Percentiles rank a stretch among this genome's conserved stretches.
Evolutionary conservation across 2,329 filamentous ascomycete species (phyloP).

Genomic region (Fusarium sacchari): DNA sequence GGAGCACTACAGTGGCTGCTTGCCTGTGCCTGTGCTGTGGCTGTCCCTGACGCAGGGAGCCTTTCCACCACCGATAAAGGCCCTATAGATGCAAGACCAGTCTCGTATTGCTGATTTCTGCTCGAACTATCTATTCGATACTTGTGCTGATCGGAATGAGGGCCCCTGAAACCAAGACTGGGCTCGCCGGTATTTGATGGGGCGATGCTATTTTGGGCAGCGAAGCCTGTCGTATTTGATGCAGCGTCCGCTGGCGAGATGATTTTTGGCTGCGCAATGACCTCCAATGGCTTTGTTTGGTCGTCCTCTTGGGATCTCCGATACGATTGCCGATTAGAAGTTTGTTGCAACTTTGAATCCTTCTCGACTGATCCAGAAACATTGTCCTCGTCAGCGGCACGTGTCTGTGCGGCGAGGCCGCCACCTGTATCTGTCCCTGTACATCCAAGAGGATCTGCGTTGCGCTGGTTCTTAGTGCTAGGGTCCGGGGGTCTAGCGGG

Average conservation of each 20-base stretch:
- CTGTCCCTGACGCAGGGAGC: slow-evolving; percentile 31
- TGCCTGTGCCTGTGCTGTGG: slow-evolving; percentile 28
- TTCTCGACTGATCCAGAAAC: slow-evolving; percentile 6
- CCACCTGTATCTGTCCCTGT: slow-evolving; percentile 21
- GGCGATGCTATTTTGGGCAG: slow-evolving; percentile 43
- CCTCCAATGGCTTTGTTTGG: not conserved
- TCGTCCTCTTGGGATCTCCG: not conserved
- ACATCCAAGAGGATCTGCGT: slow-evolving; percentile 28
- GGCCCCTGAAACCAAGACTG: slow-evolving; percentile 37
- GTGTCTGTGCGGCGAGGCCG: slow-evolving; percentile 29
- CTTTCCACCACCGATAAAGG: slow-evolving; percentile 18
- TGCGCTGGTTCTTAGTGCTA: slow-evolving; percentile 21
- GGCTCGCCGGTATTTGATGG: slow-evolving; percentile 33
- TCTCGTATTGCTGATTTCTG: slow-evolving; percentile 38
- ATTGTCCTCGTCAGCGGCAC: slow-evolving; percentile 27
- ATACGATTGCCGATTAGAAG: slow-evolving; percentile 3
- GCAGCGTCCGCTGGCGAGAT: slow-evolving; percentile 31
- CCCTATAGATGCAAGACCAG: slow-evolving; percentile 32
- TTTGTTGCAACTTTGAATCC: not conserved
- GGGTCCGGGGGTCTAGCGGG: slow-evolving; percentile 16
- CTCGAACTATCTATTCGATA: slow-evolving; percentile 17
- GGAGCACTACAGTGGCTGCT: slow-evolving; percentile 33
- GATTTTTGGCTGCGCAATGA: slow-evolving; percentile 21
- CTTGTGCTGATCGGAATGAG: slow-evolving; percentile 25
- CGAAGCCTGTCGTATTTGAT: slow-evolving; percentile 30